A percentile compares a stretch with the other conserved stretches of the same genome.
Conservation (phyloP, 2,329 filamentous ascomycete species). For the Fusarium tricinctum region DNA sequence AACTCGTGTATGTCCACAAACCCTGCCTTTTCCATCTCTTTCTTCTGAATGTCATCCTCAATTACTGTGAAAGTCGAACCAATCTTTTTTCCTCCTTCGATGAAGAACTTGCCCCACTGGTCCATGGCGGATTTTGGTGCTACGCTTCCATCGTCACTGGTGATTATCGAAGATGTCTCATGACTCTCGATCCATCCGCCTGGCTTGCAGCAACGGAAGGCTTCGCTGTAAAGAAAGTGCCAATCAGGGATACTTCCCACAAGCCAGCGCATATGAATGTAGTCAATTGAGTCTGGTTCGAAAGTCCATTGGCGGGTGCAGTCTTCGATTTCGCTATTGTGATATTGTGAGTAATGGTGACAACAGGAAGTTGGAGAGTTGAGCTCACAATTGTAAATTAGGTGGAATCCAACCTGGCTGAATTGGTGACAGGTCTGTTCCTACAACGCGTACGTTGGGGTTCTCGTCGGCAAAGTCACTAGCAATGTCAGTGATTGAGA, state of each 20-base stretch:
- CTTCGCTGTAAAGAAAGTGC: neutral
- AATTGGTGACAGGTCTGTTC: neutral
- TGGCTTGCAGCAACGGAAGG: neutral
- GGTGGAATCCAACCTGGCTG: constrained; percentile 6
- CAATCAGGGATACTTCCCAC: neutral
- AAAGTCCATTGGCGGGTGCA: neutral
- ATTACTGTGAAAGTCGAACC: neutral
- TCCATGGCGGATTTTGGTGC: neutral
- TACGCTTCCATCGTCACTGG: constrained; percentile 1
- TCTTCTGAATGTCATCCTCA: neutral
- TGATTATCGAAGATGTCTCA: neutral
- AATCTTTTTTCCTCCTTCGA: neutral
- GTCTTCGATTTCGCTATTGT: neutral
- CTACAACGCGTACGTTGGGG: neutral
- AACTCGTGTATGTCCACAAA: neutral
- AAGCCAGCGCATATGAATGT: neutral
- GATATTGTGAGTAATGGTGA: neutral
- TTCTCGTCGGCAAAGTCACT: constrained; percentile 2
- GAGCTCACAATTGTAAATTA: neutral
- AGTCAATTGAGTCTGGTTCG: neutral
- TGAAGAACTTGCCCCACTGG: neutral
- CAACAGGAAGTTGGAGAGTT: rapidly evolving
- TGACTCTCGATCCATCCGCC: neutral
- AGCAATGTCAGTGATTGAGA: neutral
- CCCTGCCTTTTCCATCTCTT: neutral